Conservation (phyloP, 306 rosid species). For the Castanea crenata region DNA sequence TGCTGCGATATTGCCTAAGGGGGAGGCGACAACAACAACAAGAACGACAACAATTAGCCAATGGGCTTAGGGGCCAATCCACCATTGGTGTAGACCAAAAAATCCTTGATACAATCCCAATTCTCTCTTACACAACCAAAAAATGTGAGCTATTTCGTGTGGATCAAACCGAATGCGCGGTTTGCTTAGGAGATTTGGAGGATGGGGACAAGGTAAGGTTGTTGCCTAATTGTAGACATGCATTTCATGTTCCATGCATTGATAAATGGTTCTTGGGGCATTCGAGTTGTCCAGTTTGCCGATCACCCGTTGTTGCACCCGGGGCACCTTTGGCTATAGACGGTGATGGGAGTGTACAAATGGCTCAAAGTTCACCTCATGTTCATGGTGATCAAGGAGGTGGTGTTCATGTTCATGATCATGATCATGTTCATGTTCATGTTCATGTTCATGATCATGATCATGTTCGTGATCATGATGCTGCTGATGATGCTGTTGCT, state of each 20-base stretch:
- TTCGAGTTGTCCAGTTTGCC: conserved; percentile 50
- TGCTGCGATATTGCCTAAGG: conserved; percentile 20
- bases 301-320: conserved; percentile 17
- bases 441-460: neutral
- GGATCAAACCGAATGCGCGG: conserved; percentile 51
- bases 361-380: neutral
- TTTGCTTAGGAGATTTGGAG: conserved; percentile 49
- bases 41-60: neutral
- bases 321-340: neutral
- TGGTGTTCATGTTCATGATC: neutral
- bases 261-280: conserved; percentile 48
- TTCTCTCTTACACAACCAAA: conserved; percentile 22
- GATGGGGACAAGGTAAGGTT: conserved; percentile 36
- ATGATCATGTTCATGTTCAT: neutral
- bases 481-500: neutral
- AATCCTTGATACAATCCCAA: conserved; percentile 36
- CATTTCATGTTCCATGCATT: conserved; percentile 47
- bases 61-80: neutral
- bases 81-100: conserved; percentile 28
- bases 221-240: conserved; percentile 49
- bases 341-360: neutral
- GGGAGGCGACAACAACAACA: neutral
- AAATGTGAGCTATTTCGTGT: neutral
- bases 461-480: neutral
- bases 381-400: neutral